A percentile compares a stretch with the other conserved stretches of the same genome.
These are phyloP conservation scores for Polytolypa hystricis DNA, from an alignment of 2,329 filamentous ascomycete species.

Conservation along the genomic window DNA sequence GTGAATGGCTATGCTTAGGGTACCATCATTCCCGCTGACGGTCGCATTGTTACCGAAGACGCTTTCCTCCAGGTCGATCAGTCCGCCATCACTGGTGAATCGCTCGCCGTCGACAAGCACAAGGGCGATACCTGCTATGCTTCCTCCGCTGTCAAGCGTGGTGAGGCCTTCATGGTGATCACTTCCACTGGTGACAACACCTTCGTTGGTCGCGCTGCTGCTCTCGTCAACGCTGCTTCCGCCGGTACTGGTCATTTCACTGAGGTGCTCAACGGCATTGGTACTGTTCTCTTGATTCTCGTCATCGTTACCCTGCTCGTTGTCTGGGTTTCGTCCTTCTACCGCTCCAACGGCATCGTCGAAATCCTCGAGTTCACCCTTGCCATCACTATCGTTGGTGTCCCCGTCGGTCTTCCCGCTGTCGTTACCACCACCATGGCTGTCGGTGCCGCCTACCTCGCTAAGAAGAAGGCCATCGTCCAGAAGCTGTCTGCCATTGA, in stretches of 20 bases:
- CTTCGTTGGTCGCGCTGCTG: slow-evolving; percentile 79
- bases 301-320: slow-evolving; percentile 71
- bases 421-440: slow-evolving; percentile 94
- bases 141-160: slow-evolving; percentile 83
- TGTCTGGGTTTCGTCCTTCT: slow-evolving; percentile 81
- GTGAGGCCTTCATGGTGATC: slow-evolving; percentile 71
- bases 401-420: slow-evolving; percentile 83
- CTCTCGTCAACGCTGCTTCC: slow-evolving; percentile 67
- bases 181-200: slow-evolving; percentile 81
- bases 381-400: slow-evolving; percentile 82
- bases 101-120: slow-evolving; percentile 82
- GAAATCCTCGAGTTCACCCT: slow-evolving; percentile 73
- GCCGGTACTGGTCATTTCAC: slow-evolving; percentile 76
- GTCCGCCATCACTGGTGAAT: slow-evolving; percentile 85
- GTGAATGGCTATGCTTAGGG: slow-evolving; percentile 37
- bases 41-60: slow-evolving; percentile 70
- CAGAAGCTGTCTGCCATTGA: slow-evolving; percentile 89
- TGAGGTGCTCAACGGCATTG: slow-evolving; percentile 78
- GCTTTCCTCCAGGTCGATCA: slow-evolving; percentile 85
- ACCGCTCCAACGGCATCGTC: slow-evolving; percentile 72
- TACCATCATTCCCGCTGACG: slow-evolving; percentile 83
- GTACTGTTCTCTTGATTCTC: slow-evolving; percentile 65
- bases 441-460: slow-evolving; percentile 81
- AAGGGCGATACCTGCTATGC: slow-evolving; percentile 70
- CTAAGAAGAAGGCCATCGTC: slow-evolving; percentile 86